Percentiles rank a stretch among this genome's conserved stretches.
phyloP scores from a whole-genome alignment of 1,284 basidiomycete genomes.

The Pseudozyma sp. region DNA sequence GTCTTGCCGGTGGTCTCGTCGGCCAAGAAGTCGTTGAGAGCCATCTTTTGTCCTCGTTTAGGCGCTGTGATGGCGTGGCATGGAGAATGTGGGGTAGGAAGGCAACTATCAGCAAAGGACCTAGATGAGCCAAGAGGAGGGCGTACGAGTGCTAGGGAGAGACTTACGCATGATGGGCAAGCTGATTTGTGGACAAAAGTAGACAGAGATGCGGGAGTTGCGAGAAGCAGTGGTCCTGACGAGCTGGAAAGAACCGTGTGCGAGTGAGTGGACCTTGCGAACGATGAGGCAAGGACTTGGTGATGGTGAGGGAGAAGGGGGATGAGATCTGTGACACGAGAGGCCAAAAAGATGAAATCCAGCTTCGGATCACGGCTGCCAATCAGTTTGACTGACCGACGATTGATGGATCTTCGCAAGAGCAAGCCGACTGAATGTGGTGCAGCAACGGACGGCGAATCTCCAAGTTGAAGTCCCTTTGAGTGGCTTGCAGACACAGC shows the following conservation, averaged over 20 bases:
- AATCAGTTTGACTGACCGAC: neutral
- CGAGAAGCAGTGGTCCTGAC: slow-evolving; percentile 10
- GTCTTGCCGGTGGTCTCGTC: slow-evolving; percentile 65
- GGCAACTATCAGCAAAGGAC: neutral
- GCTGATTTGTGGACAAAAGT: slow-evolving; percentile 14
- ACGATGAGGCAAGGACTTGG: slow-evolving; percentile 11
- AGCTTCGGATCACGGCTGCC: slow-evolving; percentile 31
- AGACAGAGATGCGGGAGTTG: neutral
- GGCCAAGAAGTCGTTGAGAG: slow-evolving; percentile 65
- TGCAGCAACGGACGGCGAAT: no score
- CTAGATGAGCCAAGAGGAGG: neutral
- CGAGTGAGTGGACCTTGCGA: slow-evolving; percentile 8
- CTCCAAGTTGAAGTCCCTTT: no score
- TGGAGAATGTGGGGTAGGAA: neutral
- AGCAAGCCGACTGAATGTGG: no score
- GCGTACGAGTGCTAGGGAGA: neutral
- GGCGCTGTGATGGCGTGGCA: slow-evolving; percentile 43
- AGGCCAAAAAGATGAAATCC: slow-evolving; percentile 8
- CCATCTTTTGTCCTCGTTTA: slow-evolving; percentile 63
- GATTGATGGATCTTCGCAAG: no score
- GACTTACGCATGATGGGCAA: slow-evolving; percentile 44
- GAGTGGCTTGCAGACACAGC: no score
- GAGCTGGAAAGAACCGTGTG: slow-evolving; percentile 3
- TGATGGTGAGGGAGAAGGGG: slow-evolving; percentile 15
- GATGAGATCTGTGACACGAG: slow-evolving; percentile 25